These are phyloP conservation scores for Solanum acaule DNA, from an alignment of 257 asterid genomes.

Conservation along the genomic window DNA sequence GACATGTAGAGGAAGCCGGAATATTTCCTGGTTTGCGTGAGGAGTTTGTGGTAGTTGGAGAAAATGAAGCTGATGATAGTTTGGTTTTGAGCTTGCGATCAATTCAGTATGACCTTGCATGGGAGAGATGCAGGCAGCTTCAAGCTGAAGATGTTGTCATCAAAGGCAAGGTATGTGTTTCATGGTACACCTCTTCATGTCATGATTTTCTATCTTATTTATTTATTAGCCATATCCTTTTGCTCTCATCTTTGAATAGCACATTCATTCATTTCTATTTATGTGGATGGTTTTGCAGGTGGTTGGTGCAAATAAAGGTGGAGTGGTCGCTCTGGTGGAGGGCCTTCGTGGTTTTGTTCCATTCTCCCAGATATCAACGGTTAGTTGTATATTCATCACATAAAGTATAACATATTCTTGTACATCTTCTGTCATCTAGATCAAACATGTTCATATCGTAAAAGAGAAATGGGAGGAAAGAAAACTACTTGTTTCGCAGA, in stretches of 20 bases:
- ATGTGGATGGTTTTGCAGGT: conserved; percentile 40
- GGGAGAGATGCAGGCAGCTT: conserved; percentile 96
- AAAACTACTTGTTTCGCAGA: background rate
- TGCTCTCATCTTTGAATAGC: background rate
- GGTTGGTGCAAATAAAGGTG: conserved; percentile 95
- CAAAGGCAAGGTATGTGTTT: conserved; percentile 74
- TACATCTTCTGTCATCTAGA: background rate
- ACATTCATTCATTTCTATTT: background rate
- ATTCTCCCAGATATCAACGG: conserved; percentile 87
- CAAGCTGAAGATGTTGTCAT: conserved; percentile 96
- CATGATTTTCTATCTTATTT: background rate
- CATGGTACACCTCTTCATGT: background rate
- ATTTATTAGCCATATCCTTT: background rate
- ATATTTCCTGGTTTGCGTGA: conserved; percentile 73
- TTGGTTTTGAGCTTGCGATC: conserved; percentile 80
- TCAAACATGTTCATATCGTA: background rate
- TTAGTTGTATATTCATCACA: conserved; percentile 20
- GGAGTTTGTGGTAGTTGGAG: conserved; percentile 74
- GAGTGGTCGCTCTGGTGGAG: conserved; percentile 80
- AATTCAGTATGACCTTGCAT: conserved; percentile 79
- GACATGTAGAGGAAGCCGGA: conserved; percentile 80
- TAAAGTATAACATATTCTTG: background rate
- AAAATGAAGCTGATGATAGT: conserved; percentile 74
- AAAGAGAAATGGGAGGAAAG: background rate
- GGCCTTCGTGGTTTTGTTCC: conserved; percentile 96